Percentiles rank a stretch among this genome's conserved stretches.
phyloP scores from a whole-genome alignment of 1,139 yeast genomes.

The Pichia terricola region DNA sequence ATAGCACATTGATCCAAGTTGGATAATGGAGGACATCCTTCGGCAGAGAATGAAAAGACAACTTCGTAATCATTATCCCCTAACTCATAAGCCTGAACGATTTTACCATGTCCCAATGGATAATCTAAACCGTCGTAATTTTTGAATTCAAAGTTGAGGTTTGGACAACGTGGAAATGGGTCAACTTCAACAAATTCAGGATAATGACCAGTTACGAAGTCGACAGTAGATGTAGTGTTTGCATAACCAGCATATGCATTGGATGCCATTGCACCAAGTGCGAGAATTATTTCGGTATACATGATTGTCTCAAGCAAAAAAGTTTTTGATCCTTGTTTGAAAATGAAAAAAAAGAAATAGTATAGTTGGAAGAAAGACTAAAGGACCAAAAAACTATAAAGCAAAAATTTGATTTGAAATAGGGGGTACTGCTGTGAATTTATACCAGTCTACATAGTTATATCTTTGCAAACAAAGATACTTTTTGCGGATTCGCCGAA shows the following conservation, averaged over 20 bases:
- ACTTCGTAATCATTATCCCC: conserved; percentile 10
- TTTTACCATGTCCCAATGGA: conserved; percentile 9
- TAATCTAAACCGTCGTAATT: conserved; percentile 4
- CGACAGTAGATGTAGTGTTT: conserved; percentile 2
- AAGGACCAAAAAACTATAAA: too few relatives aligned
- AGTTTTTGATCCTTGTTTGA: background rate
- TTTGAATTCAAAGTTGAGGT: conserved; percentile 18
- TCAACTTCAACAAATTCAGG: conserved; percentile 1
- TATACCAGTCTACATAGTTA: too few relatives aligned
- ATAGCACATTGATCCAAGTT: conserved; percentile 13
- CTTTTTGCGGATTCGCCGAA: too few relatives aligned
- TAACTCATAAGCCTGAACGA: conserved; percentile 5
- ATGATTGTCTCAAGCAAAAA: too few relatives aligned
- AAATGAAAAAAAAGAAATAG: too few relatives aligned
- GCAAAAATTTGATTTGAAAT: too few relatives aligned
- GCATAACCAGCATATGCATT: conserved; percentile 3
- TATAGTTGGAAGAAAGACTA: too few relatives aligned
- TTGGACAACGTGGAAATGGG: conserved; percentile 15
- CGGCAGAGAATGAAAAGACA: conserved; percentile 6
- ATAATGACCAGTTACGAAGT: conserved; percentile 8
- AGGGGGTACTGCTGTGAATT: too few relatives aligned
- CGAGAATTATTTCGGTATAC: conserved; percentile 2
- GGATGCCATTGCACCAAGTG: background rate
- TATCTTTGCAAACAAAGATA: too few relatives aligned
- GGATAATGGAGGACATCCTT: conserved; percentile 7